Evolutionary conservation across 2,329 filamentous ascomycete species (phyloP).

Genomic region (Blastomyces percursus): DNA sequence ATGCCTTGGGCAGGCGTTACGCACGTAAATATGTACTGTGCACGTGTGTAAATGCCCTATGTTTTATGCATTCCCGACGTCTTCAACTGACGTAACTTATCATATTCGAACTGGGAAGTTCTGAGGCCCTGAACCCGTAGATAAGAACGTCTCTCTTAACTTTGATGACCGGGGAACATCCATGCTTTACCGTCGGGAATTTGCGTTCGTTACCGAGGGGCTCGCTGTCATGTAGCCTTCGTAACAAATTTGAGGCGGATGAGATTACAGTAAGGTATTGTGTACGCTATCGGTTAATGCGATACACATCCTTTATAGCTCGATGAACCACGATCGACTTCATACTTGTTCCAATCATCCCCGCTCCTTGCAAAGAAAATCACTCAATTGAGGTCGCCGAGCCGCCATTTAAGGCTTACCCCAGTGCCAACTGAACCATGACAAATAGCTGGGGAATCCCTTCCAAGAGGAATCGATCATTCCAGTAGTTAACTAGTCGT

Average conservation of each 20-base stretch:
- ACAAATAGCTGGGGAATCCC: background rate
- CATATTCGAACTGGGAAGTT: background rate
- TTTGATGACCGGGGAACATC: background rate
- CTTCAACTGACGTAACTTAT: background rate
- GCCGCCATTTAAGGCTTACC: background rate
- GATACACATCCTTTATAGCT: background rate
- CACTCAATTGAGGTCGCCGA: background rate
- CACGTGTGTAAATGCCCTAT: background rate
- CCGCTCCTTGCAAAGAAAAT: background rate
- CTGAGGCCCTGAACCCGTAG: background rate
- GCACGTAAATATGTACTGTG: background rate
- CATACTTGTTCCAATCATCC: background rate
- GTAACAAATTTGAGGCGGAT: background rate
- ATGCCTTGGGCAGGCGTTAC: background rate
- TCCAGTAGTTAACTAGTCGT: too few species aligned
- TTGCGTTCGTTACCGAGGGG: background rate
- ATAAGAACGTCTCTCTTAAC: background rate
- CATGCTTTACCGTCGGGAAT: background rate
- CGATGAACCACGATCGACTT: background rate
- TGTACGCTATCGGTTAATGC: background rate
- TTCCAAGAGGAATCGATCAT: background rate
- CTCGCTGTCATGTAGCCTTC: background rate
- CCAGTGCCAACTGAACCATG: background rate
- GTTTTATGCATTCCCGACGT: too few species aligned
- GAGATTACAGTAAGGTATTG: background rate